phyloP scores from a whole-genome alignment of 2,329 filamentous ascomycete species.

The Venturia carpophila region DNA sequence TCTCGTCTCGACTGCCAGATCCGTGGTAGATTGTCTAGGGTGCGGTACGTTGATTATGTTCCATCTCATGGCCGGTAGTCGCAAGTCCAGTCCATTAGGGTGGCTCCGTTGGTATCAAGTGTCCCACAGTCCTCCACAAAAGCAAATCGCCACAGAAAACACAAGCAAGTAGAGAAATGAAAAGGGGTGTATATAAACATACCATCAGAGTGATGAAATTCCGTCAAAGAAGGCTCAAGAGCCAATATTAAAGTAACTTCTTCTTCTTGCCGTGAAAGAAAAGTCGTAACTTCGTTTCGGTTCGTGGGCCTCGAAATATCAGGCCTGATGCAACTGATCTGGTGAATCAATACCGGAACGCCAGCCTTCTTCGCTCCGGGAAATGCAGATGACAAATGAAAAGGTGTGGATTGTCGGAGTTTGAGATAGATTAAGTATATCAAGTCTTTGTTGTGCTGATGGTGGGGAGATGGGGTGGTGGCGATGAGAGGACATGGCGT shows the following conservation, averaged over 20 bases:
- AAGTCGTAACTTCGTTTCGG: conserved; percentile 10
- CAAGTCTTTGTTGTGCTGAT: conserved; percentile 5
- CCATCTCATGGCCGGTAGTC: not conserved
- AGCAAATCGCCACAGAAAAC: conserved; percentile 11
- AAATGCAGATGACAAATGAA: conserved; percentile 11
- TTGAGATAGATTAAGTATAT: conserved; percentile 9
- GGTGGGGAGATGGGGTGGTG: conserved; percentile 6
- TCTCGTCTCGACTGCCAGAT: not conserved
- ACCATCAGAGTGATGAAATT: conserved; percentile 3
- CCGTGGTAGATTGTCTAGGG: conserved; percentile 2
- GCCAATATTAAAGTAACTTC: conserved; percentile 13
- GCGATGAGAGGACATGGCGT: not conserved
- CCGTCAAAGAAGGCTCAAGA: not conserved
- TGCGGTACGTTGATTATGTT: not conserved
- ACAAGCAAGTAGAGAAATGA: not conserved
- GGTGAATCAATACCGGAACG: conserved; percentile 4
- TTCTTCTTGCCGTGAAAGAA: conserved; percentile 13
- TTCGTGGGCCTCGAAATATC: not conserved
- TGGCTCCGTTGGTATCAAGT: not conserved
- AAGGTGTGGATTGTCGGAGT: not conserved
- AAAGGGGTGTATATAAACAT: conserved; percentile 3
- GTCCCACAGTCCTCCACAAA: conserved; percentile 7
- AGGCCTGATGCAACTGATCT: not conserved
- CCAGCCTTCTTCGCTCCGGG: not conserved
- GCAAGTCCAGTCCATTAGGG: not conserved